These are phyloP conservation scores for Cystofilobasidium capitatum DNA, from an alignment of 768 basidiomycete genomes.

Conservation along the genomic window DNA sequence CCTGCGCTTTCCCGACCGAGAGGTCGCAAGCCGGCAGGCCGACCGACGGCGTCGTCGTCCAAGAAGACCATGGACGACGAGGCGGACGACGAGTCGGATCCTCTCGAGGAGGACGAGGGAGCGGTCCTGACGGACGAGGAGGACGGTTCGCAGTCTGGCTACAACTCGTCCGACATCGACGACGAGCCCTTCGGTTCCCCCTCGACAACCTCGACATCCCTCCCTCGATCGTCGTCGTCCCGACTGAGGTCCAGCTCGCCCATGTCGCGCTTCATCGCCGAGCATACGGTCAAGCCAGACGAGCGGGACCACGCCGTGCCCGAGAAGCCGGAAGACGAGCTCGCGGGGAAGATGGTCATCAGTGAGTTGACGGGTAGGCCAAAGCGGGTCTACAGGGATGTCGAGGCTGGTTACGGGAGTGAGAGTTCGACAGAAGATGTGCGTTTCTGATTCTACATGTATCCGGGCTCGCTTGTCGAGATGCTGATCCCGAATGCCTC, in stretches of 20 bases:
- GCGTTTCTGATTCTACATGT: conserved; percentile 28
- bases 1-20: conserved; percentile 1
- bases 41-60: conserved; percentile 23
- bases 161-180: conserved; percentile 43
- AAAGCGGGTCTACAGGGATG: conserved; percentile 39
- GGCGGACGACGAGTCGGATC: conserved; percentile 25
- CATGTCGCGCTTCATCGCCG: conserved; percentile 33
- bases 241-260: conserved; percentile 35
- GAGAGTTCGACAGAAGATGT: conserved; percentile 42
- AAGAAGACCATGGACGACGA: background rate
- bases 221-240: conserved; percentile 25
- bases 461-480: background rate
- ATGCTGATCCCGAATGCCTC: background rate
- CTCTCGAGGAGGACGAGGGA: conserved; percentile 24
- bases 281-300: conserved; percentile 38
- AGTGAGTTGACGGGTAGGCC: conserved; percentile 37
- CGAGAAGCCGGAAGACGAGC: conserved; percentile 25
- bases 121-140: conserved; percentile 32
- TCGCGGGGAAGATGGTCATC: conserved; percentile 32
- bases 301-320: conserved; percentile 28
- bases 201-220: conserved; percentile 12
- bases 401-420: conserved; percentile 42
- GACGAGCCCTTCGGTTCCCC: conserved; percentile 32
- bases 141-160: conserved; percentile 38
- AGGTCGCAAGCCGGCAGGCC: conserved; percentile 16